Percentiles rank a stretch among this genome's conserved stretches.
Conservation (phyloP, 75 land plant species). For the Pinus taeda region DNA sequence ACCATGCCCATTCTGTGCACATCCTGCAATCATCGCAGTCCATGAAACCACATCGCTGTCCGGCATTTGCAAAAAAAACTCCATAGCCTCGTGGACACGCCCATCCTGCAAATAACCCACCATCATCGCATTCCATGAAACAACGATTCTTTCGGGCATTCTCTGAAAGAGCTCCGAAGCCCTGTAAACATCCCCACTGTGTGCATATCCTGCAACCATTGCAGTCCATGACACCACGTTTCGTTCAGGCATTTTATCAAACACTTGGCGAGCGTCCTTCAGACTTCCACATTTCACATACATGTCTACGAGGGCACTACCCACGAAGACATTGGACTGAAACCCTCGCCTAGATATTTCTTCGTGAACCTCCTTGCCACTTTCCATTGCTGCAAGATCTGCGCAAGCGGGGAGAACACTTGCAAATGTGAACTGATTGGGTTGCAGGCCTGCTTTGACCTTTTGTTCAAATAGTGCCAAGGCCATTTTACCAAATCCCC, state of each 20-base stretch:
- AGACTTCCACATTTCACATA: conserved; percentile 27
- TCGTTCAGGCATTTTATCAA: conserved; percentile 40
- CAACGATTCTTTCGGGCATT: conserved; percentile 38
- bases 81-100: conserved; percentile 32
- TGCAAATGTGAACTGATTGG: conserved; percentile 44
- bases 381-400: conserved; percentile 10
- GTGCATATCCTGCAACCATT: conserved; percentile 53
- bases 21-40: conserved; percentile 40
- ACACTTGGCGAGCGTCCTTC: conserved; percentile 39
- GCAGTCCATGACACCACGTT: conserved; percentile 49
- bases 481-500: conserved; percentile 16
- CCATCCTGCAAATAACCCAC: conserved; percentile 29
- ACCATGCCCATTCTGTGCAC: conserved; percentile 8
- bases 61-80: conserved; percentile 48
- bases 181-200: conserved; percentile 15
- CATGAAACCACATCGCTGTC: conserved; percentile 26
- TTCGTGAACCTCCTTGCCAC: conserved; percentile 20
- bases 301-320: conserved; percentile 40
- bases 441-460: conserved; percentile 15
- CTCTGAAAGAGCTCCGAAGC: conserved; percentile 33
- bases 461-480: conserved; percentile 19
- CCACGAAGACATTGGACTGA: conserved; percentile 9
- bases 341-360: conserved; percentile 25
- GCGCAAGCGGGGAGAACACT: conserved; percentile 37
- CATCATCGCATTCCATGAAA: conserved; percentile 68